Percentiles rank a stretch among this genome's conserved stretches.
phyloP scores from a whole-genome alignment of 1,284 basidiomycete genomes.

The Neolentinus lepideus region DNA sequence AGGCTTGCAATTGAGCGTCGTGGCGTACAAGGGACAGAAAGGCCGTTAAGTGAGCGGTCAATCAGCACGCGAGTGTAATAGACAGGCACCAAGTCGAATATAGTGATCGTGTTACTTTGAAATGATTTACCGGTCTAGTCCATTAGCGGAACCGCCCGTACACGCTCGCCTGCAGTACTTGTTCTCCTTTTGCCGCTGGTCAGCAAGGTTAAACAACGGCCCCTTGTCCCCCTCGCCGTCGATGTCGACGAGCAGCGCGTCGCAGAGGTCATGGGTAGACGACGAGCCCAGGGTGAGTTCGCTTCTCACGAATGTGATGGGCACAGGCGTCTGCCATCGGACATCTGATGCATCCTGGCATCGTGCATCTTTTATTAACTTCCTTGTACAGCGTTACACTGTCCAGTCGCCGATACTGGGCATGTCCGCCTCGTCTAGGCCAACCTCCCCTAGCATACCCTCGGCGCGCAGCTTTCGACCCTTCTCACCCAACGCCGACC shows the following conservation, averaged over 20 bases:
- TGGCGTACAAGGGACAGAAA: background rate
- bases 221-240: background rate
- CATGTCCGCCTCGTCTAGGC: background rate
- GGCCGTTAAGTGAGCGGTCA: background rate
- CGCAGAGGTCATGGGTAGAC: background rate
- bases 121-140: background rate
- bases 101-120: background rate
- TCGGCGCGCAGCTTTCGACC: background rate
- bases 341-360: background rate
- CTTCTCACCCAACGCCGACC: conserved; percentile 3
- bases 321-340: background rate
- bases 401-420: background rate
- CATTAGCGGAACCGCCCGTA: background rate
- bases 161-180: background rate
- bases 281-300: background rate
- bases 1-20: background rate
- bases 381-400: background rate
- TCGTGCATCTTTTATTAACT: background rate
- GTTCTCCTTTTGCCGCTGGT: background rate
- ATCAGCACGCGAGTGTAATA: background rate
- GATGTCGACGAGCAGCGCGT: background rate
- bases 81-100: background rate
- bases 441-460: background rate
- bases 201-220: background rate
- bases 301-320: background rate